Conservation (phyloP, 306 rosid genomes). For the Alnus rubra region DNA sequence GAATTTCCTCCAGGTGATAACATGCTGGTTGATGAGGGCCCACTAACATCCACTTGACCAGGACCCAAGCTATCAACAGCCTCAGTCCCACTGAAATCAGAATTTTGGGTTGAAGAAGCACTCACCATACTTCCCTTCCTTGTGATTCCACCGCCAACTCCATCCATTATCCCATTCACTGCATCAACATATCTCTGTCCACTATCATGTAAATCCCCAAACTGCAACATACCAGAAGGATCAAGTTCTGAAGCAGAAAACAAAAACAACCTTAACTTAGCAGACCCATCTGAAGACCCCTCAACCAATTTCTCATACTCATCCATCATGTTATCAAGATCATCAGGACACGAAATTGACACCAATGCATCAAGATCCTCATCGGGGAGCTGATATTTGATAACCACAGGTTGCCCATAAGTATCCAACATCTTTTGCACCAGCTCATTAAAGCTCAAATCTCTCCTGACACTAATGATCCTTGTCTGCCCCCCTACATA, state of each 20-base stretch:
- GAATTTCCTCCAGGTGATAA: conserved; percentile 46
- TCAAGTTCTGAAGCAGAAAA: conserved; percentile 69
- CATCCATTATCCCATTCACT: conserved; percentile 68
- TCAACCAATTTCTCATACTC: conserved; percentile 78
- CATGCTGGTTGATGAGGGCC: conserved; percentile 29
- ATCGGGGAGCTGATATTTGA: conserved; percentile 86
- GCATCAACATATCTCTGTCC: conserved; percentile 83
- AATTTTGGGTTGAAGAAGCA: conserved; percentile 75
- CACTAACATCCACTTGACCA: conserved; percentile 52
- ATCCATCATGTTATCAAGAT: conserved; percentile 92
- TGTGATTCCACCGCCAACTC: conserved; percentile 37
- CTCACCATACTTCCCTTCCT: conserved; percentile 71
- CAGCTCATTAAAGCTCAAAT: conserved; percentile 61
- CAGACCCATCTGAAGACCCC: conserved; percentile 73
- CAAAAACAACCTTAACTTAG: conserved; percentile 75
- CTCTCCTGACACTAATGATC: conserved; percentile 73
- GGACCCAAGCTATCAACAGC: conserved; percentile 41
- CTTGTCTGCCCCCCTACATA: conserved; percentile 95
- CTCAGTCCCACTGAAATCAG: conserved; percentile 73
- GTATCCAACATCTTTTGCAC: conserved; percentile 67
- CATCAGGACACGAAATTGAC: conserved; percentile 77
- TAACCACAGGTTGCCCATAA: conserved; percentile 71
- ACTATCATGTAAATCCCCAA: conserved; percentile 51
- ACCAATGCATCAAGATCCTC: conserved; percentile 95
- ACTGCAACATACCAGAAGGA: conserved; percentile 39